phyloP scores from a whole-genome alignment of 805 yeast genomes.

The Candida ficus region DNA sequence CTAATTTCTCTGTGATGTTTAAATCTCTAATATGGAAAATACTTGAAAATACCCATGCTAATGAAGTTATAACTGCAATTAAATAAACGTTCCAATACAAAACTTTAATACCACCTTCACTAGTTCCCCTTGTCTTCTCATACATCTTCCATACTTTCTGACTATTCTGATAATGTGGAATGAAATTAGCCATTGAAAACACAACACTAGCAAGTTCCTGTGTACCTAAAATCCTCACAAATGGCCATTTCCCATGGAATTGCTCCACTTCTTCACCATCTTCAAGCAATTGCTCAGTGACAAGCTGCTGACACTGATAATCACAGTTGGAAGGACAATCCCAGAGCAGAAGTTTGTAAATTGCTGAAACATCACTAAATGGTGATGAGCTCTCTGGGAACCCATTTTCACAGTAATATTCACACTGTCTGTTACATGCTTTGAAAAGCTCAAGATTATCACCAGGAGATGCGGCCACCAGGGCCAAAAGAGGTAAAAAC shows the following conservation, averaged over 20 bases:
- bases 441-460: slow-evolving; percentile 6
- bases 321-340: slow-evolving; percentile 80
- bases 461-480: slow-evolving; percentile 4
- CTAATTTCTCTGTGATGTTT: slow-evolving; percentile 73
- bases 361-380: slow-evolving; percentile 7
- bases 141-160: slow-evolving; percentile 24
- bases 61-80: slow-evolving; percentile 61
- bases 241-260: slow-evolving; percentile 99
- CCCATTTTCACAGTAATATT: slow-evolving; percentile 2
- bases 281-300: slow-evolving; percentile 52
- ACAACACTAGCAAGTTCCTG: slow-evolving; percentile 82
- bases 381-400: slow-evolving; percentile 1
- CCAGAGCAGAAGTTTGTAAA: slow-evolving; percentile 51
- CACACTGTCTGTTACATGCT: slow-evolving; percentile 12
- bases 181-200: slow-evolving; percentile 67
- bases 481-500: not conserved
- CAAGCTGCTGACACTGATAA: slow-evolving; percentile 80
- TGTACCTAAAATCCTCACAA: slow-evolving; percentile 64
- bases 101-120: slow-evolving; percentile 10
- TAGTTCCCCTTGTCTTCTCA: not conserved
- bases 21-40: slow-evolving; percentile 87
- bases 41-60: slow-evolving; percentile 85
- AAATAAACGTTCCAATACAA: slow-evolving; percentile 33
- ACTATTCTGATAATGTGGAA: slow-evolving; percentile 56
- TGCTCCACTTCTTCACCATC: slow-evolving; percentile 52